phyloP scores from a whole-genome alignment of 495 filamentous ascomycete genomes.

The Aspergillus saccharolyticus region DNA sequence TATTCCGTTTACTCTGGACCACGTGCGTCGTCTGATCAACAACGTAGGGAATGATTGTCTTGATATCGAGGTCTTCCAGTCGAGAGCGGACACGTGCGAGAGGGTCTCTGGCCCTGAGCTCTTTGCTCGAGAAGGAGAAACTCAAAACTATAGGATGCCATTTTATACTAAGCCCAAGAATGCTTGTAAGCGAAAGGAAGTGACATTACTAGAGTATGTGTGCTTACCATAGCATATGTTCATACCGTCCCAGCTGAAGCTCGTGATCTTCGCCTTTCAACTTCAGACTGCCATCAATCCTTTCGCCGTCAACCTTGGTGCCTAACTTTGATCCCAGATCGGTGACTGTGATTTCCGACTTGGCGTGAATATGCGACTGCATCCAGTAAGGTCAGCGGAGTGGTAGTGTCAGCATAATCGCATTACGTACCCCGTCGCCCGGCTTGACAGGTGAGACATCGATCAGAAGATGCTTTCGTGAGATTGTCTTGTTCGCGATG shows the following conservation, averaged over 20 bases:
- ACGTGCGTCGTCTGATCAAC: conserved; percentile 74
- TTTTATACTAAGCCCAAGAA: conserved; percentile 49
- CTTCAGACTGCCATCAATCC: conserved; percentile 50
- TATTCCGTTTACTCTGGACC: conserved; percentile 85
- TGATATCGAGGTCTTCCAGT: conserved; percentile 81
- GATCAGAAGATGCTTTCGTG: conserved; percentile 83
- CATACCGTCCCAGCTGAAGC: conserved; percentile 62
- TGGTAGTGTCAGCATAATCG: background rate
- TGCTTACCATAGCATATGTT: conserved; percentile 45
- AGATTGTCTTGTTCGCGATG: conserved; percentile 68
- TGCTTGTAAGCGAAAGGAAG: background rate
- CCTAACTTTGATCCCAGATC: conserved; percentile 75
- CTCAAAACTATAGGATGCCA: conserved; percentile 80
- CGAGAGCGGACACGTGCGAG: conserved; percentile 53
- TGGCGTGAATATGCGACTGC: conserved; percentile 49
- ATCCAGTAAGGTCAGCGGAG: conserved; percentile 14
- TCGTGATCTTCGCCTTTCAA: conserved; percentile 54
- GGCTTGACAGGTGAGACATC: conserved; percentile 59
- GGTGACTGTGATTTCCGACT: conserved; percentile 59
- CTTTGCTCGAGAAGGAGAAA: conserved; percentile 74
- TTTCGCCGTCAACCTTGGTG: conserved; percentile 67
- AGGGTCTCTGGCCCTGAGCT: conserved; percentile 64
- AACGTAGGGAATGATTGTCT: conserved; percentile 68
- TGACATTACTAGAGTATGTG: background rate
- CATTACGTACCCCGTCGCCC: conserved; percentile 59